Base-by-base conservation (phyloP, 1,284 basidiomycete genomes). In the Cutaneotrichosporon sp. region DNA sequence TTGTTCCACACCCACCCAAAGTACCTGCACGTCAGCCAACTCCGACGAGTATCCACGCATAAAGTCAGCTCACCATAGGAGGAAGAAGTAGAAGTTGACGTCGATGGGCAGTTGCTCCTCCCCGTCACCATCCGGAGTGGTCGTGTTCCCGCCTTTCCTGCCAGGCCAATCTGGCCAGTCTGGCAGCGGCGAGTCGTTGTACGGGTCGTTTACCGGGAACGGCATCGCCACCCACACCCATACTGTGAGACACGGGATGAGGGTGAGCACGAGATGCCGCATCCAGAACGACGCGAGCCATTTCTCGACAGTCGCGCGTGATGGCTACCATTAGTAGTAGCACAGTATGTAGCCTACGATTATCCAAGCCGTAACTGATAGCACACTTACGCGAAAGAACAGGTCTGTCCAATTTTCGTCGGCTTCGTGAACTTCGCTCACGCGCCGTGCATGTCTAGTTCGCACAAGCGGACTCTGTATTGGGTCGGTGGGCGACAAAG, bases 161-260 rank as follows among this genome's bases (percentile, higher is more conserved):
- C 24, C 20, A 7, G 69, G 70, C 69, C 69, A 72, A n/a, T 63
- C 60, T 1, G 70, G 70, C 16, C 70, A 67, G 31, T 72, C 70
- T 5, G 70, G 70, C 22, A 72, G 66, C 3, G 71, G 70, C 44
- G 68, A 64, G 50, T 72, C 71, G 31, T 59, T 68, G 54, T 71
- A 74, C 16, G 79, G 79, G 53, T 79, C 77, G 4, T 71, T 72
- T 7, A 79, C 75, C 0, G 80, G 80, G 48, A 81, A 80, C 3
- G 80, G 80, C 11, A 80, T 63, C 0, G 78, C 76, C 43, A 79
- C 79, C 79, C 80, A 81, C 1, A 78, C 46, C 80, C 80, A 80
- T 1, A 78, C 79, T 1, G 77, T 65, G 14, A 78, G 27, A 50
- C 79, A 79, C 0, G 80, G 80, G 2, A 78, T 51, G 1, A 77